Conservation (phyloP, 164 flowering plant genomes). For the Tetrastigma voinierianum region DNA sequence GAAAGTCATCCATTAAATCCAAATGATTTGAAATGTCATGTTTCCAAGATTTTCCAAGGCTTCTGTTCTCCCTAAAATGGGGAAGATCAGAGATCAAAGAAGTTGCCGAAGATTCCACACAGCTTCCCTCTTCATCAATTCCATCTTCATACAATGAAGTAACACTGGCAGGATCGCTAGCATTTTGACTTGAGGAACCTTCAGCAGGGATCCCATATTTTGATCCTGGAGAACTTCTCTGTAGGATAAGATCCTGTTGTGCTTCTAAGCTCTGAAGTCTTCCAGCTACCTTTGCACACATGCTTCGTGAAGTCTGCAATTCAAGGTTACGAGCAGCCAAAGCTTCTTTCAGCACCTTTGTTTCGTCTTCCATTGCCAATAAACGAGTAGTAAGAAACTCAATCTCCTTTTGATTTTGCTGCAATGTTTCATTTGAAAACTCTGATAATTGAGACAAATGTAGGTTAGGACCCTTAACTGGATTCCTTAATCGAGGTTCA, state of each 20-base stretch:
- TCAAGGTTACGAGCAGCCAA: conserved; percentile 5
- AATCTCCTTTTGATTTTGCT: conserved; percentile 2
- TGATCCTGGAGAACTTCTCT: background rate
- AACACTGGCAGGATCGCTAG: conserved; percentile 5
- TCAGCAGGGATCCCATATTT: background rate
- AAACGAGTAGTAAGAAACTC: conserved; percentile 7
- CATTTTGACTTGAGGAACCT: conserved; percentile 4
- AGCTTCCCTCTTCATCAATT: conserved; percentile 21
- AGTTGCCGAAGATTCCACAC: conserved; percentile 22
- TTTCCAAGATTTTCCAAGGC: conserved; percentile 9
- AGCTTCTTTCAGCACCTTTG: conserved; percentile 12
- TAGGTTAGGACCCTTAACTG: background rate
- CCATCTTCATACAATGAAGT: conserved; percentile 26
- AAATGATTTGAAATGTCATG: conserved; percentile 14
- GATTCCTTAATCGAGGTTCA: conserved; percentile 1
- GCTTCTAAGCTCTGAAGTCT: conserved; percentile 6
- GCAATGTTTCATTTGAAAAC: background rate
- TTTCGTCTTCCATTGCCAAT: conserved; percentile 6
- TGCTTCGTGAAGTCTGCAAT: conserved; percentile 2
- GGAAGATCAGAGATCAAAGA: conserved; percentile 19
- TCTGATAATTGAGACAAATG: background rate
- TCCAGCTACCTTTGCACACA: conserved; percentile 1
- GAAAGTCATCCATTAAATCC: conserved; percentile 52
- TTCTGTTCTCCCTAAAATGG: conserved; percentile 19
- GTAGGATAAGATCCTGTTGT: background rate